A percentile compares a stretch with the other conserved stretches of the same genome.
Evolutionary conservation across 1,139 yeast genomes (phyloP).

Genomic region (Lodderomyces pseudojiufengensis): DNA sequence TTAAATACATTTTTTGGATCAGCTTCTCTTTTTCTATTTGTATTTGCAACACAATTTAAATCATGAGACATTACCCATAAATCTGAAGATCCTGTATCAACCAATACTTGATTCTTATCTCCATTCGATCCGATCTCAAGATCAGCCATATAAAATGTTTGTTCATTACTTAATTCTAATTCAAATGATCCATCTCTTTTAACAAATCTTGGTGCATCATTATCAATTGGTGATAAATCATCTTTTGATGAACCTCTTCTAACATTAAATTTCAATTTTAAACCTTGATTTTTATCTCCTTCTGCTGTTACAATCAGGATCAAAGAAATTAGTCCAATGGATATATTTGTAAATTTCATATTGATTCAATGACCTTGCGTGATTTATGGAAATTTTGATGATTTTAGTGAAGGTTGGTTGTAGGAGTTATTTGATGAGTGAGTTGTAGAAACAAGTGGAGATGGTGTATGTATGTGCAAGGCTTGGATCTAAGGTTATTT

Average conservation of each 20-base stretch:
- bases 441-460: too few relatives aligned
- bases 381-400: too few relatives aligned
- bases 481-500: too few relatives aligned
- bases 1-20: slow-evolving; percentile 1
- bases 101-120: slow-evolving; percentile 30
- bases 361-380: too few relatives aligned
- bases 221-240: slow-evolving; percentile 17
- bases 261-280: slow-evolving; percentile 25
- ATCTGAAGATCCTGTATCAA: slow-evolving; percentile 48
- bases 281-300: slow-evolving; percentile 1
- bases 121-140: slow-evolving; percentile 33
- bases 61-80: slow-evolving; percentile 43
- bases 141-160: slow-evolving; percentile 47
- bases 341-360: too few relatives aligned
- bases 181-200: slow-evolving; percentile 36
- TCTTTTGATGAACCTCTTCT: slow-evolving; percentile 22
- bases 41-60: slow-evolving; percentile 20
- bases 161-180: slow-evolving; percentile 40
- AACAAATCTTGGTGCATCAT: slow-evolving; percentile 10
- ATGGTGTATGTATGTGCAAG: too few relatives aligned
- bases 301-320: background rate
- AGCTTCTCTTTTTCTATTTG: background rate
- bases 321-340: background rate
- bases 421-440: too few relatives aligned
- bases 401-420: too few relatives aligned